phyloP scores from a whole-genome alignment of 208 protist species.

The Entamoeba invadens region DNA sequence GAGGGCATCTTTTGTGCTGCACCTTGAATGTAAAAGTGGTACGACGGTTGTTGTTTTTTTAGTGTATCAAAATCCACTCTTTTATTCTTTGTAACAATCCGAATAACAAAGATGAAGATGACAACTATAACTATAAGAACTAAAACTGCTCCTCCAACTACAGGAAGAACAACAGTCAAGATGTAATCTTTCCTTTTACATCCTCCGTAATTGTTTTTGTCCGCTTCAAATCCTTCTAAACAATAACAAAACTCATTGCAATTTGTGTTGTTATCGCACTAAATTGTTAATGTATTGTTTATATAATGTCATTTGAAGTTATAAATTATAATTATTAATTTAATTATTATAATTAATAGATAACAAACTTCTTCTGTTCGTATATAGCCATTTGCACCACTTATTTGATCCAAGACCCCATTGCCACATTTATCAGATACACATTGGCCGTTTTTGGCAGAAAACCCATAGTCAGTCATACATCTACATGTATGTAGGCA shows the following conservation, averaged over 20 bases:
- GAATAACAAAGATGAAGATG: not conserved
- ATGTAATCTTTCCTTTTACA: not conserved
- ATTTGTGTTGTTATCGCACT: not conserved
- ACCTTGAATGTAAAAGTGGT: not conserved
- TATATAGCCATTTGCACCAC: not conserved
- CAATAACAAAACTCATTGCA: not conserved
- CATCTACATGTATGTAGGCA: not conserved
- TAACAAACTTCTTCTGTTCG: not conserved
- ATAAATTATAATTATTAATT: no score
- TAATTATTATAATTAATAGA: no score
- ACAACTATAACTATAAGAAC: not conserved
- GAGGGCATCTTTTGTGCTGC: not conserved
- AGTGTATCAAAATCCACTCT: not conserved
- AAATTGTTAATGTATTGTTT: no score
- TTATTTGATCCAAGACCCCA: not conserved
- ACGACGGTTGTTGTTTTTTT: not conserved
- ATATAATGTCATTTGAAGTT: no score
- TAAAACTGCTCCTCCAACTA: not conserved
- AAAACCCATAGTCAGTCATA: not conserved
- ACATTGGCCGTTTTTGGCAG: not conserved
- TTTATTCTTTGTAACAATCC: not conserved
- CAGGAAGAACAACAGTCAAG: not conserved
- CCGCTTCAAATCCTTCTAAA: not conserved
- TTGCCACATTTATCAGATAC: not conserved
- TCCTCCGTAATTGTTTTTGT: not conserved